Conservation (phyloP, 2,329 filamentous ascomycete species). For the Fusarium buharicum region DNA sequence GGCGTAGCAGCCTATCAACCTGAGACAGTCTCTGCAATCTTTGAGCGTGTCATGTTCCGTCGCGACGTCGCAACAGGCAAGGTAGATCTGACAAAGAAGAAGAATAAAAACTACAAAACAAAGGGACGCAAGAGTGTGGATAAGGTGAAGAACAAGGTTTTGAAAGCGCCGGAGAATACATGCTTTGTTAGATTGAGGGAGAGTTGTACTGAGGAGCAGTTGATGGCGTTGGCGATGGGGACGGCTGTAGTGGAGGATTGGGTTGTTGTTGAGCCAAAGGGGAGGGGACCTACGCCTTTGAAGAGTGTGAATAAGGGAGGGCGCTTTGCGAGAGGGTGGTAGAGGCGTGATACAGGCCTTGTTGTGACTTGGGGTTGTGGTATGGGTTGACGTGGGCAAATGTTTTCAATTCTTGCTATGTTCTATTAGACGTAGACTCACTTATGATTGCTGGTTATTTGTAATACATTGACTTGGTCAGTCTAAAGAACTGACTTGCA, state of each 20-base stretch:
- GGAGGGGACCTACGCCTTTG: conserved; percentile 8
- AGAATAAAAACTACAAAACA: conserved; percentile 50
- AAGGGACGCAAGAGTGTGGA: conserved; percentile 61
- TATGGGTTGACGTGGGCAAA: no score
- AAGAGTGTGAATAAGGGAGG: neutral
- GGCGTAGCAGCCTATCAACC: conserved; percentile 68
- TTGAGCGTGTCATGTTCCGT: conserved; percentile 65
- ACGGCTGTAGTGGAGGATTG: conserved; percentile 34
- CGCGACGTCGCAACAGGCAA: conserved; percentile 65
- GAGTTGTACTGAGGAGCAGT: conserved; percentile 53
- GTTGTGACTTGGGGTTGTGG: no score
- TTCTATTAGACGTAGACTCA: no score
- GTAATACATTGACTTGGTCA: no score
- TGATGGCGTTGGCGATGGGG: conserved; percentile 32
- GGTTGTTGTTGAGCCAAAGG: conserved; percentile 29
- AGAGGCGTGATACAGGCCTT: no score
- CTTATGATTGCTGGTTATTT: no score
- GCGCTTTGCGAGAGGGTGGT: neutral
- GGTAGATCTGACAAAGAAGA: conserved; percentile 53
- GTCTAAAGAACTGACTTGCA: no score
- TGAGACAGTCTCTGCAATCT: conserved; percentile 63
- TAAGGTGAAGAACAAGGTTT: conserved; percentile 62
- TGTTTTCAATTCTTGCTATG: no score
- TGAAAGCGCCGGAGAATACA: conserved; percentile 57
- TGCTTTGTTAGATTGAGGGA: conserved; percentile 65